Conservation (phyloP, 257 asterid species). For the Ilex asprella region DNA sequence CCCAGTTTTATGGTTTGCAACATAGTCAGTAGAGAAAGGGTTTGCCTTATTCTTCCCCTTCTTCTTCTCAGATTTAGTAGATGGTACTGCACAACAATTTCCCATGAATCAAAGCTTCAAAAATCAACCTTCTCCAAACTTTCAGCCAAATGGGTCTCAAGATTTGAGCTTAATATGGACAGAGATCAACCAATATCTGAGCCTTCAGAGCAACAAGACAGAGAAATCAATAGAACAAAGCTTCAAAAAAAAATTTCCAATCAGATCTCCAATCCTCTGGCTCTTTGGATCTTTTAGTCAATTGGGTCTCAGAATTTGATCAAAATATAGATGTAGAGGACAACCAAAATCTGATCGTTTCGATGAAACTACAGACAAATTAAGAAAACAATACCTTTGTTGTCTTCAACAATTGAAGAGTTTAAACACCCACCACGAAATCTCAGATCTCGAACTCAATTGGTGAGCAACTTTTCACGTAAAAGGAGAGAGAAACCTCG, state of each 20-base stretch:
- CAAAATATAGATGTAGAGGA: too few relatives aligned
- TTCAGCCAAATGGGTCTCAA: not conserved
- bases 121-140: not conserved
- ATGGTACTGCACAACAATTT: slow-evolving; percentile 43
- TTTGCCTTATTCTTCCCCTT: slow-evolving; percentile 18
- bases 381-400: slow-evolving; percentile 5
- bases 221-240: not conserved
- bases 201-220: not conserved
- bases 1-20: slow-evolving; percentile 9
- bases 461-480: not conserved
- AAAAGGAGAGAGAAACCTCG: not conserved
- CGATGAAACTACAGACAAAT: too few relatives aligned
- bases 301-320: too few relatives aligned
- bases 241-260: not conserved
- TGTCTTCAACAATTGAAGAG: slow-evolving; percentile 5
- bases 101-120: slow-evolving; percentile 27
- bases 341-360: too few relatives aligned
- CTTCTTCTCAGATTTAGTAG: slow-evolving; percentile 21
- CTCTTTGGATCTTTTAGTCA: not conserved
- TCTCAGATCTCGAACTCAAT: slow-evolving; percentile 6
- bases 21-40: slow-evolving; percentile 22
- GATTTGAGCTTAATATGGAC: slow-evolving; percentile 4
- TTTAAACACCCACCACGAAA: slow-evolving; percentile 12
- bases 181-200: slow-evolving; percentile 8
- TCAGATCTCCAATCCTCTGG: not conserved